Evolutionary conservation across 768 basidiomycete species (phyloP), one percentile per base, ranked within the genome.

Genomic region (Podaxis rugospora): DNA sequence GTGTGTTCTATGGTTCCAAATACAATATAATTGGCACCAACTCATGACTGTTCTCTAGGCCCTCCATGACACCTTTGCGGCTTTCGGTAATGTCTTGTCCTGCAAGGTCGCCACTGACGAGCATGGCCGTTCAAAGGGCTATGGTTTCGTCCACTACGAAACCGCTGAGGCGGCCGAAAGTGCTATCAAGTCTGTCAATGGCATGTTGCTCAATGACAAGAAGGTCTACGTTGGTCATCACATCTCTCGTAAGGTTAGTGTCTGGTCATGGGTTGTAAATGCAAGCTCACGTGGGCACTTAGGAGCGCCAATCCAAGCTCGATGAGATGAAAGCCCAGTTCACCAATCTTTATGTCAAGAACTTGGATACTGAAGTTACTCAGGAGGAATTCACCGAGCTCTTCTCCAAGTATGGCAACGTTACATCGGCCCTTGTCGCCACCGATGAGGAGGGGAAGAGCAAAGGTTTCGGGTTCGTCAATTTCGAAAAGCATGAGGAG

Each of bases 91-190:
- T 68, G 96, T 99, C 66, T 79, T 99, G 66, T 98, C 96, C 10
- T 99, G 97, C 88, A 99, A 99, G 79, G 96, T 99, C 69, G 97
- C 95, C 63, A 90, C 88, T 51, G 97, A 98, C 72, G 94, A 97
- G 72, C 88, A 91, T 65, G 97, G 95, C 61, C 89, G 89, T 68
- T 95, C 95, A 67, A 93, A 93, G 75, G 97, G 97, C 64, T 99
- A 98, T 72, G 97, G 96, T 44, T 99, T 96, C 75, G 97, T 99
- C 60, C 97, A 99, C 75, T 99, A 98, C 76, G 95, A 98, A 78
- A 97, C 95, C 59, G 91, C 90, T 53, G 97, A 98, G 76, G 92
- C 96, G 18, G 95, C 95, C 62, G 92, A 95, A 13, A 87, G 83
- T 54, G 97, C 97, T 66, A 98, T 99, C 83, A 95, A 97, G 77